Evolutionary conservation across 768 basidiomycete genomes (phyloP).

Genomic region (Trametes maxima): DNA sequence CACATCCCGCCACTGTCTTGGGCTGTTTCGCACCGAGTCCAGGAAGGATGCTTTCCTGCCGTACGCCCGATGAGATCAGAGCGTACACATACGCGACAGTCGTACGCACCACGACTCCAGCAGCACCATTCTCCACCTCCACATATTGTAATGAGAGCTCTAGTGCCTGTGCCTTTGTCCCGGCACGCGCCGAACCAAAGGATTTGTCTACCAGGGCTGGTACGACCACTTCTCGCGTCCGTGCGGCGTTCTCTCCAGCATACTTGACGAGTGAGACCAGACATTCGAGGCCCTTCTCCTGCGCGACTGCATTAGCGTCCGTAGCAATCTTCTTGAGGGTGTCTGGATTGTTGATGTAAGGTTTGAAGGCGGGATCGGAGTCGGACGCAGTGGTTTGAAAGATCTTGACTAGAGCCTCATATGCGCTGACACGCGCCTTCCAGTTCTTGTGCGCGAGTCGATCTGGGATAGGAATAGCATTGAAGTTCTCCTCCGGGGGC

Average conservation of each 20-base stretch:
- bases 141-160: slow-evolving; percentile 89
- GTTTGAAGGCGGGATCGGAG: slow-evolving; percentile 90
- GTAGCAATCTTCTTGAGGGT: slow-evolving; percentile 84
- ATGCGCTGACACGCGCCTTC: slow-evolving; percentile 96
- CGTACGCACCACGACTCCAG: slow-evolving; percentile 84
- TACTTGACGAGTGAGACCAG: slow-evolving; percentile 84
- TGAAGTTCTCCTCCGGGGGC: slow-evolving; percentile 94
- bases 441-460: slow-evolving; percentile 94
- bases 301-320: slow-evolving; percentile 95
- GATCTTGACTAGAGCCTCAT: slow-evolving; percentile 82
- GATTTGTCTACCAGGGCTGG: slow-evolving; percentile 97
- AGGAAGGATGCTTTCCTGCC: slow-evolving; percentile 64
- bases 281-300: slow-evolving; percentile 96
- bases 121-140: slow-evolving; percentile 88
- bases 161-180: slow-evolving; percentile 84
- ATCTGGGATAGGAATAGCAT: slow-evolving; percentile 72
- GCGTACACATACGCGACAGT: slow-evolving; percentile 15
- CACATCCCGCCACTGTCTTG: slow-evolving; percentile 83
- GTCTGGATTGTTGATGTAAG: slow-evolving; percentile 78
- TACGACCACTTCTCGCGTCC: slow-evolving; percentile 77
- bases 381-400: slow-evolving; percentile 92
- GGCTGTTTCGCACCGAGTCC: slow-evolving; percentile 93
- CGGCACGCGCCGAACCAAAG: slow-evolving; percentile 86
- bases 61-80: not conserved
- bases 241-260: slow-evolving; percentile 86